A percentile compares a stretch with the other conserved stretches of the same genome.
Evolutionary conservation across 2,329 filamentous ascomycete species (phyloP).

Genomic region (Lachnellula cervina): DNA sequence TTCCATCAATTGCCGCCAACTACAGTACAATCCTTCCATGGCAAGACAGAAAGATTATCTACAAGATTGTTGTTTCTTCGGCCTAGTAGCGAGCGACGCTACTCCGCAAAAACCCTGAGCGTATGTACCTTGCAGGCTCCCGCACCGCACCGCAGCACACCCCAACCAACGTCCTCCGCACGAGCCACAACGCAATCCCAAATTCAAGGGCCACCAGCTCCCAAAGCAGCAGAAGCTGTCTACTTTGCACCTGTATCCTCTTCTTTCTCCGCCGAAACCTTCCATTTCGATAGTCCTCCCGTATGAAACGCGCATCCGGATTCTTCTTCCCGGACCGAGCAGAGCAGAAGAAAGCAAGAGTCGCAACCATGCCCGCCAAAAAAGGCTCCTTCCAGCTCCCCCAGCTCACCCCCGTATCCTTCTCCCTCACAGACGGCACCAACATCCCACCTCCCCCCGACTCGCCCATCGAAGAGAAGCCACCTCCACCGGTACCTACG

Average conservation of each 20-base stretch:
- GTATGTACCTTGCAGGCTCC: not conserved
- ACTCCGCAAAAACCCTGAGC: no score
- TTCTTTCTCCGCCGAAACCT: no score
- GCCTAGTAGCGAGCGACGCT: no score
- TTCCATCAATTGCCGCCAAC: no score
- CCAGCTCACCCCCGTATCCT: conserved; percentile 28
- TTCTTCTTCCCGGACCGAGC: conserved; percentile 11
- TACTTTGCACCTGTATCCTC: no score
- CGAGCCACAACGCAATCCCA: not conserved
- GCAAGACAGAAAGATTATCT: no score
- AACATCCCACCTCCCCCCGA: conserved; percentile 32
- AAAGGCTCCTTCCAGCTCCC: conserved; percentile 32
- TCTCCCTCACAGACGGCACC: conserved; percentile 32
- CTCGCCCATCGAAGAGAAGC: conserved; percentile 29
- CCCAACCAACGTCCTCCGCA: not conserved
- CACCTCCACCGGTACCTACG: conserved; percentile 9
- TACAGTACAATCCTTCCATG: no score
- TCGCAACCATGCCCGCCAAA: conserved; percentile 21
- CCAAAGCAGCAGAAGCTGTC: no score
- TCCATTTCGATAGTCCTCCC: no score
- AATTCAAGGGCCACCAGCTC: not conserved
- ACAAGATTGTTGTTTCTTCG: no score
- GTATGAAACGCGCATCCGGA: no score
- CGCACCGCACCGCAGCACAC: no score
- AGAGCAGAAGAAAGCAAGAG: not conserved